Evolutionary conservation across 495 filamentous ascomycete genomes (phyloP).

Genomic region (Cercophora scortea): DNA sequence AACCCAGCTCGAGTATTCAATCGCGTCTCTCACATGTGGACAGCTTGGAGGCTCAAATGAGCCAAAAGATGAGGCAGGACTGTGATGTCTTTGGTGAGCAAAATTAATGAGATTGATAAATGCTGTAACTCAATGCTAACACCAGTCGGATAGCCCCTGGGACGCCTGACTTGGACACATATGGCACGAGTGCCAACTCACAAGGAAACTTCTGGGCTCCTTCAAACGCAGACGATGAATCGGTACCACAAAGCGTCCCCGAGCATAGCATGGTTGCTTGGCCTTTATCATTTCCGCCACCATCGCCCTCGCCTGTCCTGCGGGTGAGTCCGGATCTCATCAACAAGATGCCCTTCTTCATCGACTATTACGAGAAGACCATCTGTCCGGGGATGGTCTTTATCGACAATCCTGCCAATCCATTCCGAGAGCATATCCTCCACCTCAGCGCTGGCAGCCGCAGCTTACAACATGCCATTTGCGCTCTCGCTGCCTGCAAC

Average conservation of each 20-base stretch:
- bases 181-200: conserved; percentile 37
- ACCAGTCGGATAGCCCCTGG: conserved; percentile 17
- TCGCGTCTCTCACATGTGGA: conserved; percentile 35
- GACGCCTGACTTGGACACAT: conserved; percentile 38
- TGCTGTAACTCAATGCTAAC: conserved; percentile 3
- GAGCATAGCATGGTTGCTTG: conserved; percentile 17
- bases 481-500: conserved; percentile 82
- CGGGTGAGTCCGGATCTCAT: conserved; percentile 45
- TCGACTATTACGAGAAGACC: conserved; percentile 77
- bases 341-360: conserved; percentile 52
- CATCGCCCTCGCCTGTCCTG: conserved; percentile 19
- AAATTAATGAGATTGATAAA: no score
- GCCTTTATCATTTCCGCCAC: conserved; percentile 18
- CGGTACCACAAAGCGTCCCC: conserved; percentile 22
- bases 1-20: conserved; percentile 38
- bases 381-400: conserved; percentile 88
- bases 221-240: conserved; percentile 34
- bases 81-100: conserved; percentile 38
- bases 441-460: conserved; percentile 69
- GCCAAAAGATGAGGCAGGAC: conserved; percentile 36
- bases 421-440: conserved; percentile 78
- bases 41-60: conserved; percentile 35
- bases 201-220: conserved; percentile 34
- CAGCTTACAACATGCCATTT: conserved; percentile 85
- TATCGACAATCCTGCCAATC: conserved; percentile 77